Base-by-base conservation (phyloP, 108 stramenopile genomes). In the Hondaea fermentalgiana region DNA sequence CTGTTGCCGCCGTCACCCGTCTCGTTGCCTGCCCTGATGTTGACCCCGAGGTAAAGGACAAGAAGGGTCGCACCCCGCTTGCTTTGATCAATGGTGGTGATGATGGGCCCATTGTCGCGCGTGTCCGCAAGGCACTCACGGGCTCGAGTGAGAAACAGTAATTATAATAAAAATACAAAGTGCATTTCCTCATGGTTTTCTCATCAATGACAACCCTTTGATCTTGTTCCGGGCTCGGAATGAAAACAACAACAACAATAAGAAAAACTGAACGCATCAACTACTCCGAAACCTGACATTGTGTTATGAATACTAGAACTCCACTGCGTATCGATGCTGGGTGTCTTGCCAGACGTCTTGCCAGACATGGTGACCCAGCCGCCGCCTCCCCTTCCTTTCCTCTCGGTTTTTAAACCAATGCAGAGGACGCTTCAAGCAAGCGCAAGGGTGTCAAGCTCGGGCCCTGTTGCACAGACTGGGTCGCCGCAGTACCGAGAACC, bases 61-160 rank as follows among this genome's bases (percentile, higher is more conserved):
- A 60, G 21, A 90, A 90, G 90, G 90, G 90, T 5, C 87, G 71
- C 44, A 90, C 90, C 60, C 87, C 87, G 19, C 23, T 19, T 14
- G 69, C 42, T 8, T 71, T 90, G 25, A n/a, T 90, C 60, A 12
- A 25, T 57, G 14, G 57, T 23, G 87, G 57, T 58, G 45, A 47
- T 35, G 76, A 53, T 12, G 76, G 76, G 49, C 64, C 64, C 64
- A 23, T 83, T 12, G 76, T 83, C 12, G 76, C n/a, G 17, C 45
- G 76, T 12, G 76, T 83, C 23, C 76, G 76, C 45, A 83, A 83
- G 45, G 76, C 76, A 25, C 76, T 83, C 64, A 69, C 64, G 0
- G 64, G 64, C 64, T 69, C 64, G 19, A 23, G 21, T 3, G 59
- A 59, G n/a, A 59, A 59, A 23, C n/a, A 59, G n/a, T 59, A 19